Base-by-base conservation (phyloP, 306 rosid species). In the Quercus robur region DNA sequence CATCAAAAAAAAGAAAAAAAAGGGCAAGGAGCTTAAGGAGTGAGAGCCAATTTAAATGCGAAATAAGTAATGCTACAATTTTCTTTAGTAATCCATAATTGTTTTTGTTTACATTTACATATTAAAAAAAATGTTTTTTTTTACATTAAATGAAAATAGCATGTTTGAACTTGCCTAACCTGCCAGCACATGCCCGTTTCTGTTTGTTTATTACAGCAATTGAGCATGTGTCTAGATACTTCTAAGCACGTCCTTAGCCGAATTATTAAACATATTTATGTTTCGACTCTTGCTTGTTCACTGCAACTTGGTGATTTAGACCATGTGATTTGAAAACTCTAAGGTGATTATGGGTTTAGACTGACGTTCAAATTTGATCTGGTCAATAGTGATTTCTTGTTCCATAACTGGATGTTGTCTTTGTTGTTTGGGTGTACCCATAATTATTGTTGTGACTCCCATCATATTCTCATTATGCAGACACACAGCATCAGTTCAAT, bases 401-500 rank as follows among this genome's bases (percentile, higher is more conserved):
- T 20, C 41, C 41, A 10, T 63, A 5, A 63, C 30, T 28, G 5
- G 70, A 28, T 63, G 64, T 75, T 49, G 54, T 49, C 54, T 49
- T 49, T 12, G 54, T 13, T 49, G 54, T 49, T 49, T 81, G 77
- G 72, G 64, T 57, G 38, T 78, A 41, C 46, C 66, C 28, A 25
- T 26, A 73, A 70, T 61, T 74, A 28, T 61, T 59, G 77, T 70
- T 71, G 46, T 88, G 76, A 83, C 70, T 75, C 77, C 77, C 69
- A 26, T 81, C 72, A 75, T 86, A 56, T 82, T 72, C 71, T 23
- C 46, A 11, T 58, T 70, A 21, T 91, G 88, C 89, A 93, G 97
- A 93, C 83, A 91, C 97, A 21, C 97, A 93, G 21, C 97, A 93
- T 71, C 97, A 93, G 78, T 93, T 93, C 89, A 91, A 91, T 85